These are phyloP conservation scores for Lactarius sanguifluus DNA, from an alignment of 768 basidiomycete species.

Conservation along the genomic window DNA sequence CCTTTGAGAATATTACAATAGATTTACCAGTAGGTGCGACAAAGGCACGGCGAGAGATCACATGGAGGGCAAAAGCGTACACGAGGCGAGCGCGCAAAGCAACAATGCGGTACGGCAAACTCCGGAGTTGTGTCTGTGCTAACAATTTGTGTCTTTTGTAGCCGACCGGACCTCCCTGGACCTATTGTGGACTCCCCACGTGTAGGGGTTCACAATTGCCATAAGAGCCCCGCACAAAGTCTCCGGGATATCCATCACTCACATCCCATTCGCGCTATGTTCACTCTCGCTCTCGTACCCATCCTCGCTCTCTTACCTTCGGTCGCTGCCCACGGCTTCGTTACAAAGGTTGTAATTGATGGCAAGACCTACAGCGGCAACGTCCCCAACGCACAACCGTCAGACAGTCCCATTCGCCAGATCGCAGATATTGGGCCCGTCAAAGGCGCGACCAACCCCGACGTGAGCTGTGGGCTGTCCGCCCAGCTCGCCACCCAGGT, in stretches of 20 bases:
- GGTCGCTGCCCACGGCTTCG: slow-evolving; percentile 23
- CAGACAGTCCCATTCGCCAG: slow-evolving; percentile 40
- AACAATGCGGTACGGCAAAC: background rate
- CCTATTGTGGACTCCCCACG: background rate
- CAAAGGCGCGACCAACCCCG: slow-evolving; percentile 53
- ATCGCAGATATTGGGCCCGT: slow-evolving; percentile 44
- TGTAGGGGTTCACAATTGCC: background rate
- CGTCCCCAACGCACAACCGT: slow-evolving; percentile 17
- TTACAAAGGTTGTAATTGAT: slow-evolving; percentile 26
- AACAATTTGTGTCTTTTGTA: too few relatives aligned
- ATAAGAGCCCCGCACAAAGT: background rate
- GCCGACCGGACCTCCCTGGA: too few relatives aligned
- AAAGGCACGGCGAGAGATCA: background rate
- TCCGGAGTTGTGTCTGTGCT: background rate
- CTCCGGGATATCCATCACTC: background rate
- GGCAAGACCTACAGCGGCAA: slow-evolving; percentile 25
- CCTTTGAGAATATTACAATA: background rate
- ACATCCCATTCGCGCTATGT: background rate
- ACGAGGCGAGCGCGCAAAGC: background rate
- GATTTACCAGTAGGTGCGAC: background rate
- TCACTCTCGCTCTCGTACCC: slow-evolving; percentile 31
- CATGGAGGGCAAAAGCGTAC: background rate
- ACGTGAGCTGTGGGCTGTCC: slow-evolving; percentile 57
- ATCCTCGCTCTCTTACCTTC: slow-evolving; percentile 21
- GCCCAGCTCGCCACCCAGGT: slow-evolving; percentile 48